Evolutionary conservation across 768 basidiomycete species (phyloP).

Genomic region (Lactarius akahatsu): DNA sequence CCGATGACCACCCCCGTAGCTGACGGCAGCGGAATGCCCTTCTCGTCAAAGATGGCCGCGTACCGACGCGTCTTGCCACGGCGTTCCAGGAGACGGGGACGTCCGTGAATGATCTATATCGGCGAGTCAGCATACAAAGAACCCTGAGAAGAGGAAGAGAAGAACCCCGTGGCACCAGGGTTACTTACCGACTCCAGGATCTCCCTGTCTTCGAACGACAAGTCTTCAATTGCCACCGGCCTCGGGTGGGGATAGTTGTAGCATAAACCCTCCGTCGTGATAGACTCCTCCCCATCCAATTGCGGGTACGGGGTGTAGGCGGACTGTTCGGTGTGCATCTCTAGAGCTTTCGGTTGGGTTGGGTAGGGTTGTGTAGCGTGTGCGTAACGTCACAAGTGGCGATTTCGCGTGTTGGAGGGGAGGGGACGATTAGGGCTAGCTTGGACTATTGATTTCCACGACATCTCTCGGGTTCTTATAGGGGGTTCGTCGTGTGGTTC

Average conservation of each 20-base stretch:
- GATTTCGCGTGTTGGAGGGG: background rate
- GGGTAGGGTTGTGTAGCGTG: background rate
- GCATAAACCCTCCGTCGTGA: constrained; percentile 1
- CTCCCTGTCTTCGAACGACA: constrained; percentile 11
- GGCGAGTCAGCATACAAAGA: constrained; percentile 12
- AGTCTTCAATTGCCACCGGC: constrained; percentile 21
- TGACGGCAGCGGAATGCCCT: constrained; percentile 25
- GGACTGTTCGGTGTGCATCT: constrained; percentile 14
- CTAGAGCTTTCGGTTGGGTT: background rate
- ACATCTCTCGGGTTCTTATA: constrained; percentile 16
- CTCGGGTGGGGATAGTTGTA: constrained; percentile 17
- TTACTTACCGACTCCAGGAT: constrained; percentile 19
- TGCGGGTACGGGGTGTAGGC: constrained; percentile 8
- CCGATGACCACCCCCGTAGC: constrained; percentile 25
- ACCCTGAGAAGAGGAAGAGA: background rate
- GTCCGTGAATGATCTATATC: constrained; percentile 20
- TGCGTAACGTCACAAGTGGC: background rate
- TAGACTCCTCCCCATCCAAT: constrained; percentile 16
- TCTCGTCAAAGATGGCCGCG: constrained; percentile 26
- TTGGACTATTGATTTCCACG: background rate
- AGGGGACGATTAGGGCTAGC: background rate
- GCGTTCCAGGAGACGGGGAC: constrained; percentile 18
- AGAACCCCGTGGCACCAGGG: background rate
- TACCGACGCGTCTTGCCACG: constrained; percentile 27
- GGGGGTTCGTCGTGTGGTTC: constrained; percentile 18